Evolutionary conservation across 345 rosid genomes (phyloP).

Genomic region (Abelmoschus esculentus): DNA sequence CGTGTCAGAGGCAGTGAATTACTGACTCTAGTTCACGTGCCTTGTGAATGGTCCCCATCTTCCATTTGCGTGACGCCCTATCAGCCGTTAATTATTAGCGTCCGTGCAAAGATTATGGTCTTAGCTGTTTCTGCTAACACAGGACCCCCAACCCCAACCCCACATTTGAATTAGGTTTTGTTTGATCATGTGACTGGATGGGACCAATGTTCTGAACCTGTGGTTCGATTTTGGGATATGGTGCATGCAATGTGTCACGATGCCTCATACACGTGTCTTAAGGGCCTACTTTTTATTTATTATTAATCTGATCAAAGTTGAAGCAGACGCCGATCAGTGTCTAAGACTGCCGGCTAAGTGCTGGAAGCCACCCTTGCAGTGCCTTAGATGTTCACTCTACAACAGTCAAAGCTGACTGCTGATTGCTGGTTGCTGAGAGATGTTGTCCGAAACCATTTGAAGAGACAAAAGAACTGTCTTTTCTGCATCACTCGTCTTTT

Average conservation of each 20-base stretch:
- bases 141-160: background rate
- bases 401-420: background rate
- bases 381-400: constrained; percentile 3
- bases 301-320: background rate
- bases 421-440: background rate
- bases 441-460: constrained; percentile 6
- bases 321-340: background rate
- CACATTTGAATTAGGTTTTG: background rate
- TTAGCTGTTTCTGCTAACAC: constrained; percentile 8
- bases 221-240: constrained; percentile 1
- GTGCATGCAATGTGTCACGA: background rate
- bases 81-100: constrained; percentile 4
- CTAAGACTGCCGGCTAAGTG: constrained; percentile 2
- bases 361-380: constrained; percentile 21
- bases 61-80: constrained; percentile 9
- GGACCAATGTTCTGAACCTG: background rate
- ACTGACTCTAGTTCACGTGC: constrained; percentile 22
- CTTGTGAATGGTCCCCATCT: background rate
- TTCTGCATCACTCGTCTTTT: constrained; percentile 13
- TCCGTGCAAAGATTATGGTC: constrained; percentile 4
- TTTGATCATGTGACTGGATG: background rate
- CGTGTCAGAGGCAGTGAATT: constrained; percentile 18
- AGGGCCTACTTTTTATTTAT: background rate
- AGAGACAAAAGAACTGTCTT: constrained; percentile 16
- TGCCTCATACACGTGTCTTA: background rate